Percentiles rank a stretch among this genome's conserved stretches.
phyloP scores from a whole-genome alignment of 441 rosid genomes.

The Croton setiger region DNA sequence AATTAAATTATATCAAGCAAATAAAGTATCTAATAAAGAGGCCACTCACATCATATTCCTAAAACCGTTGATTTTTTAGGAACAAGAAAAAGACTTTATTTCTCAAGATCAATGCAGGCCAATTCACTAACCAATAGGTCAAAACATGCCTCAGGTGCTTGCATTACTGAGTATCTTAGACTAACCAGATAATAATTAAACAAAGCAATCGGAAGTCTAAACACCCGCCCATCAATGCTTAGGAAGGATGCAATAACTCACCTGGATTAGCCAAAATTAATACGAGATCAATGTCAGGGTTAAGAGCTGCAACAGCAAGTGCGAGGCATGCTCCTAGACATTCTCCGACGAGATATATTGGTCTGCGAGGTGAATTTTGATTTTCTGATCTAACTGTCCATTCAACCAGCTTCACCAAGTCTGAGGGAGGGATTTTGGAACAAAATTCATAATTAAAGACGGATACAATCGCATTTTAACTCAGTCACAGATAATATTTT shows the following conservation, averaged over 20 bases:
- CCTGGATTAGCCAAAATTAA: constrained; percentile 86
- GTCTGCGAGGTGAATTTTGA: constrained; percentile 43
- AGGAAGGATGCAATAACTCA: constrained; percentile 19
- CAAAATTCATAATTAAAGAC: not conserved
- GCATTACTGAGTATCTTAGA: not conserved
- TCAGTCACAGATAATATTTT: not conserved
- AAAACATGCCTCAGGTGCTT: too few relatives aligned
- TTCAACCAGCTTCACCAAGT: constrained; percentile 64
- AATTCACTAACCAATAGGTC: too few relatives aligned
- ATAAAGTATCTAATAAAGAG: too few relatives aligned
- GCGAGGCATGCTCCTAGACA: constrained; percentile 90
- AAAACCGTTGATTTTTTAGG: too few relatives aligned
- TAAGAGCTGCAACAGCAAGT: constrained; percentile 69
- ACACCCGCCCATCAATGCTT: not conserved
- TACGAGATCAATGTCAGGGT: constrained; percentile 59
- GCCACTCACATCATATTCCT: too few relatives aligned
- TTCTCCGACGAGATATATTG: constrained; percentile 89
- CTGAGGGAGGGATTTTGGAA: constrained; percentile 30
- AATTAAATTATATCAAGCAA: not conserved
- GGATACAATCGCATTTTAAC: too few relatives aligned
- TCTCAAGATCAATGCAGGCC: too few relatives aligned
- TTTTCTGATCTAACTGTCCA: constrained; percentile 52
- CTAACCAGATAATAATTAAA: not conserved
- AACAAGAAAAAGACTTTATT: too few relatives aligned
- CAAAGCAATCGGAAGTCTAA: not conserved